phyloP scores from a whole-genome alignment of 208 protist genomes.

The Trypanosoma lewisi region DNA sequence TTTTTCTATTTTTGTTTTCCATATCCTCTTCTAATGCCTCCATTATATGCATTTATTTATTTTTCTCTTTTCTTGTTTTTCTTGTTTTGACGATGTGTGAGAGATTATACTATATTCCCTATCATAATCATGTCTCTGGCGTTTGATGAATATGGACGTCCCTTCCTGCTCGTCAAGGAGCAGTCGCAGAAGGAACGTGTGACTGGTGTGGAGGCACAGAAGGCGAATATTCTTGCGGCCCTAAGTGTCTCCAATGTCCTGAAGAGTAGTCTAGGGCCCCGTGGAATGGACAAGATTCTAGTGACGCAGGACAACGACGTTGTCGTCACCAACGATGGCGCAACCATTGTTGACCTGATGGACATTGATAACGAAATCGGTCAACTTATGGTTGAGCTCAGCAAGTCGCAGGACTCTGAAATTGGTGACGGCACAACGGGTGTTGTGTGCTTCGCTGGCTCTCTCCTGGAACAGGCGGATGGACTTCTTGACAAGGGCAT shows the following conservation, averaged over 20 bases:
- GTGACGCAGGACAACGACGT: conserved; percentile 98
- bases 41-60: conserved; percentile 14
- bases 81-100: conserved; percentile 5
- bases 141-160: conserved; percentile 99
- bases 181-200: conserved; percentile 95
- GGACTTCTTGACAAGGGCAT: conserved; percentile 97
- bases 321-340: conserved; percentile 99
- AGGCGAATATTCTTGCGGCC: conserved; percentile 98
- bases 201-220: conserved; percentile 97
- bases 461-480: conserved; percentile 97
- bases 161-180: conserved; percentile 99
- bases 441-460: conserved; percentile 99
- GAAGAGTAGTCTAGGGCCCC: conserved; percentile 97
- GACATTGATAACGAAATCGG: conserved; percentile 99
- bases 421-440: conserved; percentile 99
- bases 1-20: too few species aligned
- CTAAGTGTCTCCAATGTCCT: conserved; percentile 96
- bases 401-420: conserved; percentile 99
- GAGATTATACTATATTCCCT: background rate
- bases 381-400: conserved; percentile 99
- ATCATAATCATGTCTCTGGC: conserved; percentile 89
- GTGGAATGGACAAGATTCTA: conserved; percentile 98
- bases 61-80: conserved; percentile 25
- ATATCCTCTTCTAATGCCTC: too few species aligned
- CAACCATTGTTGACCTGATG: conserved; percentile 98